Conservation (phyloP, 768 basidiomycete genomes). For the Auriscalpium microsporum region DNA sequence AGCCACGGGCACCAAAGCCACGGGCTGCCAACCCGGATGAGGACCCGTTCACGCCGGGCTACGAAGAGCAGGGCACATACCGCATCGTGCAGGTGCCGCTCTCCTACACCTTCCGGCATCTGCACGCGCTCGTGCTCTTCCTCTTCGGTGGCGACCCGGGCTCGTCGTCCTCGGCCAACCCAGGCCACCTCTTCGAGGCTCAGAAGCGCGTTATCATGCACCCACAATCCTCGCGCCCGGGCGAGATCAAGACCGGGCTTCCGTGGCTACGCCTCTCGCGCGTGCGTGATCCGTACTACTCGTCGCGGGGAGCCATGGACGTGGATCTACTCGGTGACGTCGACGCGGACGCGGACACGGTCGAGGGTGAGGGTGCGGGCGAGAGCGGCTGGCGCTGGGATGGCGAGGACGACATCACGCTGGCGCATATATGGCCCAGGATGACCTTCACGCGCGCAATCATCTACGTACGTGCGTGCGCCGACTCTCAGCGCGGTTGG, state of each 20-base stretch:
- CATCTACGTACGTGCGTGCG: slow-evolving; percentile 45
- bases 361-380: slow-evolving; percentile 8
- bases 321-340: slow-evolving; percentile 9
- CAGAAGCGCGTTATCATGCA: slow-evolving; percentile 39
- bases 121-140: slow-evolving; percentile 54
- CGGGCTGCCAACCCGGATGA: background rate
- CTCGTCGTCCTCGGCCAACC: slow-evolving; percentile 11
- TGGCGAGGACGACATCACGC: slow-evolving; percentile 56
- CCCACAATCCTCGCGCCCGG: slow-evolving; percentile 28
- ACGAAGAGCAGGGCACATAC: slow-evolving; percentile 41
- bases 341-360: slow-evolving; percentile 3
- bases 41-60: background rate
- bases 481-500: background rate
- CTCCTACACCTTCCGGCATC: slow-evolving; percentile 60
- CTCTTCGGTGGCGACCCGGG: slow-evolving; percentile 35
- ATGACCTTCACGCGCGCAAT: slow-evolving; percentile 38
- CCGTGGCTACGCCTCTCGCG: slow-evolving; percentile 22
- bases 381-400: slow-evolving; percentile 57
- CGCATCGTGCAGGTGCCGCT: slow-evolving; percentile 63
- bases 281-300: slow-evolving; percentile 22
- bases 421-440: slow-evolving; percentile 49
- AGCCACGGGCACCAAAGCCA: background rate
- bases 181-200: slow-evolving; percentile 56
- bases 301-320: slow-evolving; percentile 21
- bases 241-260: slow-evolving; percentile 38